These are phyloP conservation scores for Coniochaeta sp. DNA, from an alignment of 2,329 filamentous ascomycete species.

Conservation along the genomic window DNA sequence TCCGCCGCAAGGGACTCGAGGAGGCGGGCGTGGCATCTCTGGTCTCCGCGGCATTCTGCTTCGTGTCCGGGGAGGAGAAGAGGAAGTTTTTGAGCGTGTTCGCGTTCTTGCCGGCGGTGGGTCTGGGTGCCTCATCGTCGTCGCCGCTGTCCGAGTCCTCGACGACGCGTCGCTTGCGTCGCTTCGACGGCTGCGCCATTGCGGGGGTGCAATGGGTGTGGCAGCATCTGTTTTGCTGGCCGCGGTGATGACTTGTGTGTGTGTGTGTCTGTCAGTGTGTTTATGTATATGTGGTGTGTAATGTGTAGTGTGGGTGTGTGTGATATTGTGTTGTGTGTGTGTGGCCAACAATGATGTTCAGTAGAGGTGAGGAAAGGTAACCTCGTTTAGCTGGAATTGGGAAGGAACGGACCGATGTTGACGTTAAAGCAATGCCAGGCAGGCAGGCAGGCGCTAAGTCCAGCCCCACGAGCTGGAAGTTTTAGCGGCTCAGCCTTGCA, in stretches of 20 bases:
- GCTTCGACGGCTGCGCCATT: constrained; percentile 5
- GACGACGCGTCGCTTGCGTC: constrained; percentile 15
- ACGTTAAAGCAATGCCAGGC: too few species aligned
- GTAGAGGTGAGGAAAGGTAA: too few species aligned
- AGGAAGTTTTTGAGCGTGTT: constrained; percentile 47
- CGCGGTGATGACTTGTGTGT: background rate
- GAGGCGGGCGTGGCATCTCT: constrained; percentile 24
- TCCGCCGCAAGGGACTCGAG: constrained; percentile 33
- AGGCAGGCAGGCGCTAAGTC: too few species aligned
- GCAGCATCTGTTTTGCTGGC: constrained; percentile 2
- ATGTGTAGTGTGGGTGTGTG: too few species aligned
- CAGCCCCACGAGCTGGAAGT: too few species aligned
- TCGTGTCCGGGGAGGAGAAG: constrained; percentile 41
- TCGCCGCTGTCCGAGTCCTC: constrained; percentile 14
- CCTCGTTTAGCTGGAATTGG: too few species aligned
- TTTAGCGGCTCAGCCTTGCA: too few species aligned
- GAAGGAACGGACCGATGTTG: too few species aligned
- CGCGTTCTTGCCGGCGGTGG: constrained; percentile 26
- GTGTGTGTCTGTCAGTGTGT: too few species aligned
- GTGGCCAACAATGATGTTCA: too few species aligned
- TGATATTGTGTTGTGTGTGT: too few species aligned
- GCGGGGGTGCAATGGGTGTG: constrained; percentile 9
- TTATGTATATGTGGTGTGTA: too few species aligned
- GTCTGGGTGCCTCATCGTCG: background rate
- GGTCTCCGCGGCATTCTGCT: constrained; percentile 10